A percentile compares a stretch with the other conserved stretches of the same genome.
These are phyloP conservation scores for Rhodotorula sp. DNA, from an alignment of 1,284 basidiomycete genomes.

Conservation along the genomic window DNA sequence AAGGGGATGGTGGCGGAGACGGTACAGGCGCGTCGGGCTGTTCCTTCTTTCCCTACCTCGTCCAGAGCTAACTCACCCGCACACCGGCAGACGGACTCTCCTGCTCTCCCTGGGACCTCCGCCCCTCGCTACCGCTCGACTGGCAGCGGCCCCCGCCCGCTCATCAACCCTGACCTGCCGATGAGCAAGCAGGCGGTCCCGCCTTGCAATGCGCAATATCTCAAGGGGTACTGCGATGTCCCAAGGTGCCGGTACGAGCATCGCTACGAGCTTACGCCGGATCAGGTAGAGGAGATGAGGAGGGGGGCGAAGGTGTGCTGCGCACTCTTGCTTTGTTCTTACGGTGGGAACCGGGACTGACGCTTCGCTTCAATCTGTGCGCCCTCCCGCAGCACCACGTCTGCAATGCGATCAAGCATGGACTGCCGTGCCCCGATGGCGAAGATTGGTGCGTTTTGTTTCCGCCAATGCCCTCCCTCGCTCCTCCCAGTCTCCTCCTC, in stretches of 20 bases:
- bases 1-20: neutral
- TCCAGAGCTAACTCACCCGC: neutral
- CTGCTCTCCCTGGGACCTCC: neutral
- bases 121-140: neutral
- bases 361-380: neutral
- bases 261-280: constrained; percentile 23
- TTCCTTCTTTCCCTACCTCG: neutral
- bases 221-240: constrained; percentile 28
- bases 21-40: neutral
- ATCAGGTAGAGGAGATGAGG: constrained; percentile 32
- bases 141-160: neutral
- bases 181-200: constrained; percentile 36
- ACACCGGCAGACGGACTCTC: neutral
- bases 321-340: too few species aligned
- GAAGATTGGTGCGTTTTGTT: constrained; percentile 10
- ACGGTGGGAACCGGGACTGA: neutral
- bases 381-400: constrained; percentile 27
- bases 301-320: constrained; percentile 26
- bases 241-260: constrained; percentile 38
- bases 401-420: constrained; percentile 36
- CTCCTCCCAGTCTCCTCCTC: too few species aligned
- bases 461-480: too few species aligned
- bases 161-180: constrained; percentile 43
- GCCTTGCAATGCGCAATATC: constrained; percentile 29
- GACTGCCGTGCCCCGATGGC: constrained; percentile 27